Percentiles rank a stretch among this genome's conserved stretches.
Conservation (phyloP, 495 filamentous ascomycete species). For the Daldinia loculata region DNA sequence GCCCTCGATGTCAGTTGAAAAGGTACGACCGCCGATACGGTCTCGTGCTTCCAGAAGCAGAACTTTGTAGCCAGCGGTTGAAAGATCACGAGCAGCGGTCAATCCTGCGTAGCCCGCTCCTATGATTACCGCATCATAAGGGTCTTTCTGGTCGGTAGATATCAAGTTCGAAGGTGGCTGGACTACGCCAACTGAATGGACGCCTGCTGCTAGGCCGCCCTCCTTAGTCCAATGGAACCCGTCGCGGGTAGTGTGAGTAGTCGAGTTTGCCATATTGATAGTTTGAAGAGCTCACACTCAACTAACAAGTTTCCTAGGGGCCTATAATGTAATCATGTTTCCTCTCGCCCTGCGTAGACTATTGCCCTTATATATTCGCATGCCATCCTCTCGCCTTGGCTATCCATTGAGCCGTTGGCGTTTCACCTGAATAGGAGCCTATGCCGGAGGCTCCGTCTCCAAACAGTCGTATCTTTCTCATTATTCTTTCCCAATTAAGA, state of each 20-base stretch:
- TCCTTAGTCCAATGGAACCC: neutral
- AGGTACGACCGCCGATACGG: slow-evolving; percentile 49
- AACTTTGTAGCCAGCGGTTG: slow-evolving; percentile 17
- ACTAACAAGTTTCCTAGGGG: neutral
- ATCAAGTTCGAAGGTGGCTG: neutral
- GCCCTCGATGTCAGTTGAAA: slow-evolving; percentile 1
- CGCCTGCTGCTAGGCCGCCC: neutral
- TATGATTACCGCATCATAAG: neutral
- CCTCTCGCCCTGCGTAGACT: neutral
- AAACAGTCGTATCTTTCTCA: neutral
- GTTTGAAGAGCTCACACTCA: neutral
- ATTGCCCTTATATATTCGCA: neutral
- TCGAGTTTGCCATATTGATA: neutral
- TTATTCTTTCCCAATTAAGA: neutral
- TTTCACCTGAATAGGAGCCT: neutral
- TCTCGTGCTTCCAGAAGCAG: slow-evolving; percentile 51
- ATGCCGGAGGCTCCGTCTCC: neutral
- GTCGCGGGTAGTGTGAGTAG: neutral
- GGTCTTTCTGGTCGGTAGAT: neutral
- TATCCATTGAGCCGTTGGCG: neutral
- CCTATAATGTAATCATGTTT: neutral
- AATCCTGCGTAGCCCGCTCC: neutral
- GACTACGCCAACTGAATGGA: neutral
- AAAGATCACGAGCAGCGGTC: slow-evolving; percentile 35
- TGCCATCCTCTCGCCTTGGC: neutral